Base-by-base conservation (phyloP, 352 stramenopile genomes). In the Pythium coloratum region DNA sequence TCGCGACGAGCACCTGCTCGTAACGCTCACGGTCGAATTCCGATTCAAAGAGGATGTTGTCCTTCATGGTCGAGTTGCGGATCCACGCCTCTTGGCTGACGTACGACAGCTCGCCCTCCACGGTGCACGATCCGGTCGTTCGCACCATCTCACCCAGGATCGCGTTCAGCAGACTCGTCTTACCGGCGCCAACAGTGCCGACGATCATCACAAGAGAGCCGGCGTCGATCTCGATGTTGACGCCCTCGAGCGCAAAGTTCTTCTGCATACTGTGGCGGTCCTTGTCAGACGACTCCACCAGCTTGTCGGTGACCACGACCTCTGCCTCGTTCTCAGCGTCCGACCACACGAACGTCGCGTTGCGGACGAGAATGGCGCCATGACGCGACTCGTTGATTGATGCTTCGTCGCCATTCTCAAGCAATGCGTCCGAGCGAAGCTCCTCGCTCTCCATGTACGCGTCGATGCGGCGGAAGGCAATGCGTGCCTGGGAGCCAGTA, bases 221-320 rank as follows among this genome's bases (percentile, higher is more conserved):
- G 4, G 73, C 70, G 10, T 86, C 66, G 32, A 90, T 80, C 28
- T 91, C 62, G 24, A 98, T 68, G 57, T 81, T 82, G 36, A 88
- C 49, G 24, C 54, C 61, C 14, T 76, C 59, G 12, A 82, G 59
- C 12, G 38, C 8, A 5, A 44, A 30, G 28, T 30, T 30, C 28
- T 30, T 30, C 28, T 30, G 28, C 28, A 30, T 30, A 30, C 28
- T 30, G 28, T 30, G 28, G 28, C 28, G 28, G 28, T 30, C 28
- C 3, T 30, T 30, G 28, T 30, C 28, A 1, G 28, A 30, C 28
- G 28, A 30, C 28, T 30, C 28, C 1, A 30, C 28, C 28, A 30
- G 1, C 28, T 30, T 30, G 3, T 30, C 38, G 38, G 9, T 18
- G 38, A 44, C 9, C 1, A 40, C 12, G 28, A 30, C 28, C 28